phyloP scores from a whole-genome alignment of 139 green algal species.

The Protoeuglena noctilucae region DNA sequence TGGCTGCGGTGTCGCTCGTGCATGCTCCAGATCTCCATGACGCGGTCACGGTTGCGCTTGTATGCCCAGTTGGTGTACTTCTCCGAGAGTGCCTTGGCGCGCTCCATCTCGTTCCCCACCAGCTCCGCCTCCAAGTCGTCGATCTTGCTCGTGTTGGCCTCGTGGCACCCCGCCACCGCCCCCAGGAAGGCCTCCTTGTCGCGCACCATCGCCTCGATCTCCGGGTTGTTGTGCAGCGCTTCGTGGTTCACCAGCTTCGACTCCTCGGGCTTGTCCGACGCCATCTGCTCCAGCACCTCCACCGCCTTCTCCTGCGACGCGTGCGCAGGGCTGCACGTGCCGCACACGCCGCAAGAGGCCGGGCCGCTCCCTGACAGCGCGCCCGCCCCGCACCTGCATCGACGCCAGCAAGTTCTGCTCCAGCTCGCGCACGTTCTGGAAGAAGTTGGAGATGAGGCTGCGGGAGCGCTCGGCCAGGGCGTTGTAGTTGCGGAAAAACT shows the following conservation, averaged over 20 bases:
- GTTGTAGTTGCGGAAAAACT: slow-evolving; percentile 57
- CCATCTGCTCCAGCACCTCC: slow-evolving; percentile 42
- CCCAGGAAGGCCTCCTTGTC: slow-evolving; percentile 27
- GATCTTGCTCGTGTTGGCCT: slow-evolving; percentile 15
- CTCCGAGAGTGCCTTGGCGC: not conserved
- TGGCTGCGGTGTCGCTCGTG: slow-evolving; percentile 6
- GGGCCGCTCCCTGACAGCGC: slow-evolving; percentile 21
- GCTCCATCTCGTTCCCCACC: slow-evolving; percentile 5
- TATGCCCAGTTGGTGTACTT: slow-evolving; percentile 7
- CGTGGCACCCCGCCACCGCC: slow-evolving; percentile 11
- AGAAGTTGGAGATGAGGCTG: slow-evolving; percentile 4
- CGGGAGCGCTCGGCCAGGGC: slow-evolving; percentile 35
- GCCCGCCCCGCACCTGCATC: slow-evolving; percentile 30
- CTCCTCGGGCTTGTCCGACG: slow-evolving; percentile 8
- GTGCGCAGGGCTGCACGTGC: too few relatives aligned
- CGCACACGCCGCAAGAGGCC: slow-evolving; percentile 10
- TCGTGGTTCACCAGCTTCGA: slow-evolving; percentile 1
- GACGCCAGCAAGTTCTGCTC: slow-evolving; percentile 37
- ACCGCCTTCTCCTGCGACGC: slow-evolving; percentile 31
- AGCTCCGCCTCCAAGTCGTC: slow-evolving; percentile 16
- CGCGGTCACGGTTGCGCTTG: slow-evolving; percentile 11
- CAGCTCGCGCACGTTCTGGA: slow-evolving; percentile 38
- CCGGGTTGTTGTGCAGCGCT: slow-evolving; percentile 14
- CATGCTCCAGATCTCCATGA: slow-evolving; percentile 11
- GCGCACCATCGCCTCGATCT: slow-evolving; percentile 31